Evolutionary conservation across 257 asterid genomes (phyloP), one percentile per base, ranked within the genome.

Genomic region (Scutellaria baicalensis): DNA sequence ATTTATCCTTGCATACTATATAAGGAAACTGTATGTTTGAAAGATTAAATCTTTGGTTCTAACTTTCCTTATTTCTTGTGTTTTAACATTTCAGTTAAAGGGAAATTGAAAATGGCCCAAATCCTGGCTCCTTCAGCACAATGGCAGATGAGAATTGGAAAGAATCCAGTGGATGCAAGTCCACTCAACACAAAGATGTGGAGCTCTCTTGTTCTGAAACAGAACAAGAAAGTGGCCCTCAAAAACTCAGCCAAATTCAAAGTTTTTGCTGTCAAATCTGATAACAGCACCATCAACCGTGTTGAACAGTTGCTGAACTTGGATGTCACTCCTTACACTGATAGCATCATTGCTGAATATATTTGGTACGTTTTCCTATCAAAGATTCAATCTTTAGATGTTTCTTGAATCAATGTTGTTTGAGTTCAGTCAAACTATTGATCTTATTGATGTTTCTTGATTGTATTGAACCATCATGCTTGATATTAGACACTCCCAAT

Each of bases 91-190:
- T 45, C 71, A 79, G 69, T 69, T 27, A 58, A 74, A 77, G 68
- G 67, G 57, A 79, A 66, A 75, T 78, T 75, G 59, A 79, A 72
- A 75, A 93, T 93, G 99, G 97, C 99, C 13, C 96, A 93, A 77
- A 89, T 91, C 67, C 75, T 93, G 89, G 96, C 96, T 72, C 97
- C 99, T 56, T 82, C 96, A 5, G 87, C 90, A 45, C 97, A 91
- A 87, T 93, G 99, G 99, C 96, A 81, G 83, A 91, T 88, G 96
- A 86, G 89, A 78, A 66, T 75, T 47, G 56, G 92, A 5, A 93
- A 87, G 76, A 80, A 51, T 82, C 77, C 93, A 43, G 31, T 72
- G 54, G 84, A 87, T 78, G 79, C 85, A 3, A 79, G 84, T 76
- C 86, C 90, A 17, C 59, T 85, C 87, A 77, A 79, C 69, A 60